Base-by-base conservation (phyloP, 495 filamentous ascomycete species). In the Cudoniella acicularis region DNA sequence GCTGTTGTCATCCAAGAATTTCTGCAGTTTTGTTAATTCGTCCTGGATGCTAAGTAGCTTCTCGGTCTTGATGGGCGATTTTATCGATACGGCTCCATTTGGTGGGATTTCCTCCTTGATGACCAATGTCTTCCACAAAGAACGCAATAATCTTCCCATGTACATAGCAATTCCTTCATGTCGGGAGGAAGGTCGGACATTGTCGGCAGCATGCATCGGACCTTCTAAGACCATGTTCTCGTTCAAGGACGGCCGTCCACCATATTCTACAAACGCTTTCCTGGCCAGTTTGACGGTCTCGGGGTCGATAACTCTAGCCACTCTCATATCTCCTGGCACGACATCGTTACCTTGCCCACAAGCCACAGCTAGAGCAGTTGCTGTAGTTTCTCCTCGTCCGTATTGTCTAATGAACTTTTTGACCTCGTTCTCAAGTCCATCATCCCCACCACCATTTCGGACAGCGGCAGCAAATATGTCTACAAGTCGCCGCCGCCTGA, bases 351-450 rank as follows among this genome's bases (percentile, higher is more conserved):
- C 91, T 69, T 96, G 91, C 11, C 93, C 91, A 69, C 94, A 99
- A 13, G 92, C 92, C n/a, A 98, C 94, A 9, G 95, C 95, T 20
- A 99, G 78, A 10, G 95, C 91, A 53, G 92, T 92, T 0, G 95
- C 90, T 60, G 91, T 83, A 0, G 87, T 91, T 69, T 99, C 94
- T 1, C 83, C 84, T 1, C 89, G 81, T 30, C 95, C 95, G 70
- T 98, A 97, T 2, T 82, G 79, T 30, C 81, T 78, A 56, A 91
- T 87, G 65, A 98, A 96, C 54, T 82, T 89, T 53, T 86, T 87
- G 42, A 92, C 77, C 54, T 96, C 89, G 1, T 78, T 84, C 52
- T 95, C 89, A 2, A 92, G 66, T 2, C 86, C 91, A 43, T 96
- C 92, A 8, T 93, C 86, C 30, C 87, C 85, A 10, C 83, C 78